Evolutionary conservation across 495 filamentous ascomycete genomes (phyloP).

Genomic region (Aspergillus incahuasiensis): DNA sequence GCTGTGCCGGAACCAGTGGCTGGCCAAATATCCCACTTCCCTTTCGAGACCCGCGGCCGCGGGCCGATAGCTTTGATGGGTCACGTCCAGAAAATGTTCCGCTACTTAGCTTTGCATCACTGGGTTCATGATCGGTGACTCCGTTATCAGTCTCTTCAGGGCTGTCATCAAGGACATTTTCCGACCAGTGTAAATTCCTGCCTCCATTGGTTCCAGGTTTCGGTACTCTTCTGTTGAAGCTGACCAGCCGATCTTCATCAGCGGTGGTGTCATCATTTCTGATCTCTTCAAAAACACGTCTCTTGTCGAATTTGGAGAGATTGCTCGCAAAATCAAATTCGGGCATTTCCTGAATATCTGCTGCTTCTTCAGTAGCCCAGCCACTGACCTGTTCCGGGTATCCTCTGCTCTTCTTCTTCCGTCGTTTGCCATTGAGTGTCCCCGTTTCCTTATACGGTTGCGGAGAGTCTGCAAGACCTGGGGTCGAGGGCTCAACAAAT

Average conservation of each 20-base stretch:
- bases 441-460: slow-evolving; percentile 21
- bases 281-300: slow-evolving; percentile 80
- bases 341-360: slow-evolving; percentile 90
- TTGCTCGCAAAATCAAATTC: slow-evolving; percentile 91
- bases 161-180: slow-evolving; percentile 81
- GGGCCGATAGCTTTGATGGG: slow-evolving; percentile 44
- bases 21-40: slow-evolving; percentile 48
- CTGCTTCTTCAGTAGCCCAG: slow-evolving; percentile 95
- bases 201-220: slow-evolving; percentile 76
- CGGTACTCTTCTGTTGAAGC: slow-evolving; percentile 71
- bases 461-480: slow-evolving; percentile 17
- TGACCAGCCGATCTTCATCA: slow-evolving; percentile 82
- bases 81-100: slow-evolving; percentile 51
- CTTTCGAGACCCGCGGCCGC: slow-evolving; percentile 57
- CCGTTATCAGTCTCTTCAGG: slow-evolving; percentile 66
- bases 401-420: slow-evolving; percentile 50
- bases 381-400: slow-evolving; percentile 67
- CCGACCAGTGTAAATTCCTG: slow-evolving; percentile 86
- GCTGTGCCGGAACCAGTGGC: slow-evolving; percentile 30
- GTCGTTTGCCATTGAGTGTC: slow-evolving; percentile 35
- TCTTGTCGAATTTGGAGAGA: slow-evolving; percentile 91
- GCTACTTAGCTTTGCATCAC: slow-evolving; percentile 52
- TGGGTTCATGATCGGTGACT: slow-evolving; percentile 54
- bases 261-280: slow-evolving; percentile 80
- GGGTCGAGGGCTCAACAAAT: slow-evolving; percentile 58